These are phyloP conservation scores for Magnolia changhungtana DNA, from an alignment of 164 flowering plant species.

Conservation along the genomic window DNA sequence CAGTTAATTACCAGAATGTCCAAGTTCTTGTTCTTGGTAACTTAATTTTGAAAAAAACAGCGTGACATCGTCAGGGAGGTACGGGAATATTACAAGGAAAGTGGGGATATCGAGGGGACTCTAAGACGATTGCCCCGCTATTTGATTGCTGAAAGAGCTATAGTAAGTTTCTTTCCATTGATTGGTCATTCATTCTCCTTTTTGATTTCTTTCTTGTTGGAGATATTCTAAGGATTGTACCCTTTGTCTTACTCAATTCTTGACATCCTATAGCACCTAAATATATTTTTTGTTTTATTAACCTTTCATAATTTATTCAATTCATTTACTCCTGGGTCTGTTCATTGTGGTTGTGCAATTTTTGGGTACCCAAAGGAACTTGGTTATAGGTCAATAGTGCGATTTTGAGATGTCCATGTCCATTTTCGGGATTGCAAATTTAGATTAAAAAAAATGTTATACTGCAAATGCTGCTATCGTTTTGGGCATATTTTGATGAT, in stretches of 20 bases:
- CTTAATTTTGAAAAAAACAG: slow-evolving; percentile 51
- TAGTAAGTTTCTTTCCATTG: slow-evolving; percentile 48
- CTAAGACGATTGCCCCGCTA: slow-evolving; percentile 70
- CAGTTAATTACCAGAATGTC: not conserved
- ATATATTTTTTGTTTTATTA: too few relatives aligned
- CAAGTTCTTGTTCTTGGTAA: slow-evolving; percentile 33
- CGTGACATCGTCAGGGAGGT: slow-evolving; percentile 47
- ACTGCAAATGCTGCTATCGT: not conserved
- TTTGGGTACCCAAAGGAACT: not conserved
- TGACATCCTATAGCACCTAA: too few relatives aligned
- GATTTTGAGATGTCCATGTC: not conserved
- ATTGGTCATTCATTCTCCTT: not conserved
- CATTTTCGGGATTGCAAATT: not conserved
- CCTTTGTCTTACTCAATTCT: not conserved
- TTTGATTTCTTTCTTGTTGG: not conserved
- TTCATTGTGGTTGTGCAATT: not conserved
- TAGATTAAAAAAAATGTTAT: not conserved
- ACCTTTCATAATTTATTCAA: too few relatives aligned
- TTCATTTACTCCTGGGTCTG: not conserved
- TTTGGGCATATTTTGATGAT: not conserved
- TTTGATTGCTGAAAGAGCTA: slow-evolving; percentile 83
- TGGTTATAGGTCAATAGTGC: not conserved
- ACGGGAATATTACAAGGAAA: slow-evolving; percentile 78
- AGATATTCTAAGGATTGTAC: too few relatives aligned
- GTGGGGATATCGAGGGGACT: slow-evolving; percentile 75